Evolutionary conservation across 169 alveolate genomes (phyloP), one percentile per base, ranked within the genome.

Genomic region (Eimeria acervulina): DNA sequence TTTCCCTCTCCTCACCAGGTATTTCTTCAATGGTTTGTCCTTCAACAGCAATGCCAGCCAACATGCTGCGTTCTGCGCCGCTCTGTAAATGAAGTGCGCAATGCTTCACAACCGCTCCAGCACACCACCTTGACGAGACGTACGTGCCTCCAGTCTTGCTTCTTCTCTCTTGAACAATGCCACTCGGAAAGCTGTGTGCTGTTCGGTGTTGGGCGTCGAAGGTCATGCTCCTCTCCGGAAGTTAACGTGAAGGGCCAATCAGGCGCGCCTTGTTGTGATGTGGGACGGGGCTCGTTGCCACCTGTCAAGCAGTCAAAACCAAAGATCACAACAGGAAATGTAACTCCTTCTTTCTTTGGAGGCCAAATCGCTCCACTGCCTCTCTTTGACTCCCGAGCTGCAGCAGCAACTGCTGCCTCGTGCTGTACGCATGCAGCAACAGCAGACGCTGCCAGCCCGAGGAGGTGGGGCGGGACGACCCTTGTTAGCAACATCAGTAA

Each of bases 321-420:
- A 23, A 76, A n/a, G 40, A 19, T 76, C 52, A 5, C 31, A 19
- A 5, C 87, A 76, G 59, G 38, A 23, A 76, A 44, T n/a, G 4
- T 38, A 63, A 44, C 19, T 26, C 23, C 87, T 44, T 76, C 87
- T 21, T 42, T 38, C 59, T 76, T 76, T 63, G 87, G 19, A 76
- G 17, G 87, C 38, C 87, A n/a, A 81, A 19, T 19, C 21, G 28
- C 78, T 17, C 93, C 93, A 42, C 23, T 55, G 28, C 93, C 93
- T 10, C 93, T 85, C 21, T 85, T 85, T 23, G 78, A 85, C 78
- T 85, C 93, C 38, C 74, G 93, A 10, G 93, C 93, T 0, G 93
- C 93, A 33, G 78, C 93, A 55, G 93, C 93, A 59, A 59, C 80
- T n/a, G 93, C 93, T 33, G 93, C 93, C 26, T 52, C 93, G 26